Evolutionary conservation across 2,329 filamentous ascomycete species (phyloP), one percentile per base, ranked within the genome.

Genomic region (Alternaria triticina): DNA sequence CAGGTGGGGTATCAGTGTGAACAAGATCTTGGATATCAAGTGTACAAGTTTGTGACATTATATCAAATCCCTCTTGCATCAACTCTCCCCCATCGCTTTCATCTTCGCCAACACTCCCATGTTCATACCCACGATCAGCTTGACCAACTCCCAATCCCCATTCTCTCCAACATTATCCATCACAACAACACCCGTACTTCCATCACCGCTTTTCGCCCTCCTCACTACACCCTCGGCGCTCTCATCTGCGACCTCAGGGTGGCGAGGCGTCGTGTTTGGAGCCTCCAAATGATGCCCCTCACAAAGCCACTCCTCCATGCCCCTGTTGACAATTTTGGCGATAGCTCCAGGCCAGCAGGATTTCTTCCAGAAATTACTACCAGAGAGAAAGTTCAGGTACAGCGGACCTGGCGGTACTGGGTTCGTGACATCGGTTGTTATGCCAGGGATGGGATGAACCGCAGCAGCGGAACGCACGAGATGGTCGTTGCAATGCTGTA

Each of bases 301-400:
- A 69, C 87, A 88, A 56, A 90, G 74, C 77, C 87, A 88, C 65
- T 86, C 83, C 45, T 87, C 83, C n/a, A 86, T 86, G 2, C 90
- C 89, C 17, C 94, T 92, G 82, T 98, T 98, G 52, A 97, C 86
- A 82, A 91, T 93, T 20, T 89, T 90, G 1, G 96, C 95, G 77
- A 99, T 93, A 74, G 88, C 90, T 80, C 97, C 94, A 0, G 96
- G 96, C 96, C 96, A 99, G 80, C 94, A 97, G 59, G 88, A 89
- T 1, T 90, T 85, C 69, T 93, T 94, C 89, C 95, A 98, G 83
- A 98, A 98, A 82, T 97, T 97, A 79, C 91, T 95, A 1, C 91
- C 96, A 70, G 87, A 93, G 66, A 97, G 80, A 77, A 97, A 98
- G 80, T 98, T 99, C 80, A 98, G 83, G 73, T 91, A 97, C 70